Conservation (phyloP, 148 eudicot species). For the Rhododendron ovatum region DNA sequence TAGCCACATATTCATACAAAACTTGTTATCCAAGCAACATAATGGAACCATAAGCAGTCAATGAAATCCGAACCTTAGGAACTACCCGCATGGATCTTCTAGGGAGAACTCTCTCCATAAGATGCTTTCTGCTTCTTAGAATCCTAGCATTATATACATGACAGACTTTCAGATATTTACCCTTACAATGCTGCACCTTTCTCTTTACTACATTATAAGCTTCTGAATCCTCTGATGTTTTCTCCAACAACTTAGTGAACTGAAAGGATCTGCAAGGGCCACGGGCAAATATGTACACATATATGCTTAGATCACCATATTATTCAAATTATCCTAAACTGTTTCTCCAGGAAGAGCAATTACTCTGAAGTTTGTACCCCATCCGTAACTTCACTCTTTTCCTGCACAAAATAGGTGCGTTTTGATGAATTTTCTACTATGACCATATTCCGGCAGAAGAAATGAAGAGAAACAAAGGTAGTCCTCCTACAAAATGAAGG, state of each 20-base stretch:
- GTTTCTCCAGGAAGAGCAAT: conserved; percentile 13
- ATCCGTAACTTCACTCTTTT: conserved; percentile 13
- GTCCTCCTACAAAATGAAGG: background rate
- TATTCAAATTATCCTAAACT: conserved; percentile 1
- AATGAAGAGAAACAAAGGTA: background rate
- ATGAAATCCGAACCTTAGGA: conserved; percentile 27
- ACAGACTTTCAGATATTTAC: conserved; percentile 17
- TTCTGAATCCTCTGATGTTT: conserved; percentile 15
- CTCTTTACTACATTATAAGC: conserved; percentile 18
- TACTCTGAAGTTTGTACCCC: conserved; percentile 33
- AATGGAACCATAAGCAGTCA: background rate
- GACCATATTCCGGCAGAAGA: background rate
- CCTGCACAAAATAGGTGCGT: conserved; percentile 30
- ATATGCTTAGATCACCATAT: conserved; percentile 5
- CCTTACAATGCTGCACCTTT: conserved; percentile 19
- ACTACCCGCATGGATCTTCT: conserved; percentile 37
- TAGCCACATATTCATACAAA: background rate
- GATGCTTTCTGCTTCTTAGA: conserved; percentile 28
- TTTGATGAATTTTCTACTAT: background rate
- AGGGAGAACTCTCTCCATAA: conserved; percentile 22
- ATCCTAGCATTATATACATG: conserved; percentile 17
- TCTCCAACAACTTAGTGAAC: conserved; percentile 11
- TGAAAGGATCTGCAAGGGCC: conserved; percentile 22
- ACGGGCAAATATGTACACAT: background rate
- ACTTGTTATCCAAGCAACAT: background rate